phyloP scores from a whole-genome alignment of 331 rosid genomes.

The Phaseolus coccineus region DNA sequence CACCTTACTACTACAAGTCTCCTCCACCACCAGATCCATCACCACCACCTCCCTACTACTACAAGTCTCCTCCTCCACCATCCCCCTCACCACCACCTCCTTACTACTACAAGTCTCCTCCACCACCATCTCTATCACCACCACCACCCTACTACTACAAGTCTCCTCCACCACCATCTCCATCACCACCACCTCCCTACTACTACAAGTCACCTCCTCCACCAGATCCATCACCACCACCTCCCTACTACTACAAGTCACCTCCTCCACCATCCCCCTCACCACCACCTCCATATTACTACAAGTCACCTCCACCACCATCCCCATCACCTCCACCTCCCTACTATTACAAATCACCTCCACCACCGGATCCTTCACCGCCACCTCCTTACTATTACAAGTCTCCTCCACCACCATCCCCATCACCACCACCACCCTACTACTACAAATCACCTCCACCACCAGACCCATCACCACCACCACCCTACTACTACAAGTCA shows the following conservation, averaged over 20 bases:
- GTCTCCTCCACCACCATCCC: background rate
- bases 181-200: background rate
- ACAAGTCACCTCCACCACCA: background rate
- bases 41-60: background rate
- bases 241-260: background rate
- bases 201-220: slow-evolving; percentile 28
- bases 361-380: background rate
- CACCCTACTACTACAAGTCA: slow-evolving; percentile 24
- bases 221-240: background rate
- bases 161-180: background rate
- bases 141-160: background rate
- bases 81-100: background rate
- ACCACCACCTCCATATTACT: background rate
- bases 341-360: background rate
- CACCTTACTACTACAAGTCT: background rate
- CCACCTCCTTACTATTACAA: background rate
- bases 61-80: background rate
- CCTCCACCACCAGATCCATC: background rate
- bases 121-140: background rate
- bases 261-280: slow-evolving; percentile 1
- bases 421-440: background rate
- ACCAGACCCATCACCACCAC: background rate
- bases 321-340: background rate
- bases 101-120: background rate
- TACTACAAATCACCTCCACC: slow-evolving; percentile 3